Conservation (phyloP, 495 filamentous ascomycete species). For the Daldinia loculata region DNA sequence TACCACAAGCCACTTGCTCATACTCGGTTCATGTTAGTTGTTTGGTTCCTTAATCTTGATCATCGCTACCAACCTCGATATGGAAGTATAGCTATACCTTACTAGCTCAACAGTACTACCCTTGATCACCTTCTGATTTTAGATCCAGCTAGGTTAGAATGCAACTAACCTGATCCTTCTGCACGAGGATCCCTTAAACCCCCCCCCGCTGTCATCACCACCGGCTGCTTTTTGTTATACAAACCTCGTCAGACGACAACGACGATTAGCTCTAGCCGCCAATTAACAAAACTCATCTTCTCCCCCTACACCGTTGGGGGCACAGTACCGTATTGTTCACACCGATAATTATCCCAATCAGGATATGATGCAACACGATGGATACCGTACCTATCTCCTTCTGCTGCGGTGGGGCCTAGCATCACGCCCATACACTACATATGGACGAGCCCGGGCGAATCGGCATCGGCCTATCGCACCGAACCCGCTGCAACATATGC, state of each 20-base stretch:
- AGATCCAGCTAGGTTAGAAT: constrained; percentile 19
- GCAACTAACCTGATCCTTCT: constrained; percentile 22
- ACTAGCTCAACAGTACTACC: not conserved
- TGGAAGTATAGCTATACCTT: not conserved
- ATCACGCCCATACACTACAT: constrained; percentile 3
- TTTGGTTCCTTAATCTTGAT: constrained; percentile 4
- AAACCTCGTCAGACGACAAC: constrained; percentile 25
- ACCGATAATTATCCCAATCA: constrained; percentile 24
- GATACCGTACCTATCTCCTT: constrained; percentile 13
- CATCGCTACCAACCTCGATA: constrained; percentile 4
- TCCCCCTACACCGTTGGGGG: not conserved
- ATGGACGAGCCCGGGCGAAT: constrained; percentile 19
- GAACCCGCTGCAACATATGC: constrained; percentile 3
- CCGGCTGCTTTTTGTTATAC: constrained; percentile 1
- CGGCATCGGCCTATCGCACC: constrained; percentile 19
- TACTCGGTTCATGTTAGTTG: not conserved
- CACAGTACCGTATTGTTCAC: constrained; percentile 13
- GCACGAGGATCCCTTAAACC: constrained; percentile 13
- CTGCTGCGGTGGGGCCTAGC: constrained; percentile 11
- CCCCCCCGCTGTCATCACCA: constrained; percentile 13
- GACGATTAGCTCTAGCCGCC: not conserved
- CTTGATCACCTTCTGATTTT: constrained; percentile 28
- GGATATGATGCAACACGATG: constrained; percentile 16
- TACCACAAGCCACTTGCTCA: not conserved
- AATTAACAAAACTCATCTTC: not conserved